phyloP scores from a whole-genome alignment of 345 rosid genomes.

The Rhodamnia argentea region DNA sequence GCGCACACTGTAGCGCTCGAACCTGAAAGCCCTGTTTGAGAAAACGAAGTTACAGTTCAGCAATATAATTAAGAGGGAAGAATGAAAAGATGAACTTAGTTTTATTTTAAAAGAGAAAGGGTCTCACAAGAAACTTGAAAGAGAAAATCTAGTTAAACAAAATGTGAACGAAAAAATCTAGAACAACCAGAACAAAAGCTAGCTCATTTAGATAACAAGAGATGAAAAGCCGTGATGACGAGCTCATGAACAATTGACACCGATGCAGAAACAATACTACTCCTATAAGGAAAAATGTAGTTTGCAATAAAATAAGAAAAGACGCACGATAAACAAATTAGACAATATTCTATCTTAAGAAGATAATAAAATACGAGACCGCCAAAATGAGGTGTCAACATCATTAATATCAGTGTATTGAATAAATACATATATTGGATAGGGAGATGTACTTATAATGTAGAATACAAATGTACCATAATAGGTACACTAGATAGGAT shows the following conservation, averaged over 20 bases:
- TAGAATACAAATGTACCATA: too few species aligned
- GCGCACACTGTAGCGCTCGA: constrained; percentile 87
- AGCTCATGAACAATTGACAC: neutral
- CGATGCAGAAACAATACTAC: neutral
- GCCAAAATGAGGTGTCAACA: too few species aligned
- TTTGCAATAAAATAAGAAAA: too few species aligned
- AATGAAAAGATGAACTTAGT: neutral
- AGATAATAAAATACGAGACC: too few species aligned
- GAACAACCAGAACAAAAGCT: neutral
- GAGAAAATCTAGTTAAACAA: neutral
- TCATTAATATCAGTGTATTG: too few species aligned
- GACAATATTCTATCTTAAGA: too few species aligned
- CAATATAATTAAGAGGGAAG: neutral
- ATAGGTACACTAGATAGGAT: too few species aligned
- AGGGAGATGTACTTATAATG: too few species aligned
- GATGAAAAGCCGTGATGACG: neutral
- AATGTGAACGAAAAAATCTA: neutral
- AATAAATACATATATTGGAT: too few species aligned
- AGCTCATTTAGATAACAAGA: neutral
- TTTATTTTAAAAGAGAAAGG: neutral
- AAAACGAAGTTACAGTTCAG: neutral
- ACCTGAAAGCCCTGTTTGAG: constrained; percentile 87
- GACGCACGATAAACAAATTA: too few species aligned
- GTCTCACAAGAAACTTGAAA: neutral
- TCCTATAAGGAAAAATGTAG: neutral